phyloP scores from a whole-genome alignment of 345 rosid species.

The thale cress (Arabidopsis thaliana) region DNA sequence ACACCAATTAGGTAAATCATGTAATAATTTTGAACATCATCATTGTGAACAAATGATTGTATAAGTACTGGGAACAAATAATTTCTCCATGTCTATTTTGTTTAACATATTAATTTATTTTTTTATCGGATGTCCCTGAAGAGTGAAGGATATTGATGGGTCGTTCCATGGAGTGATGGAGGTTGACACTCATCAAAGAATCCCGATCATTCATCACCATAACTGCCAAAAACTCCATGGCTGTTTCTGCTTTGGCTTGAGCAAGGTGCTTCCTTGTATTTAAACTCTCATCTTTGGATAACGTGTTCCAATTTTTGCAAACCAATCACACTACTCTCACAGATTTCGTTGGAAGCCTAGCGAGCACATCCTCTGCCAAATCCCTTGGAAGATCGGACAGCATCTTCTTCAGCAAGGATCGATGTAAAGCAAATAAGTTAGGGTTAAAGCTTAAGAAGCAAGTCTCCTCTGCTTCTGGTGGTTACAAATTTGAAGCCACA shows the following conservation, averaged over 20 bases:
- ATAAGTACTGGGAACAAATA: background rate
- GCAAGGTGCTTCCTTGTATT: background rate
- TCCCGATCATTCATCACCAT: background rate
- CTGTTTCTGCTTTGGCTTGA: background rate
- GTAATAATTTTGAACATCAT: background rate
- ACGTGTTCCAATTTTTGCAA: background rate
- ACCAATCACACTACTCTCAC: background rate
- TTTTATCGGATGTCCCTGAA: no score
- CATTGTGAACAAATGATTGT: slow-evolving; percentile 21
- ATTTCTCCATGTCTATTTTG: background rate
- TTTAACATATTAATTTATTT: background rate
- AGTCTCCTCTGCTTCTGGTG: no score
- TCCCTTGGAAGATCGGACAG: slow-evolving; percentile 2
- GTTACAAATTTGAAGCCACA: no score
- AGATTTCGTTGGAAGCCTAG: background rate
- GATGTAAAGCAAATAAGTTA: background rate
- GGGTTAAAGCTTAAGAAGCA: background rate
- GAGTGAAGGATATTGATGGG: background rate
- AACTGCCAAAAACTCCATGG: background rate
- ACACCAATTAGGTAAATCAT: slow-evolving; percentile 2
- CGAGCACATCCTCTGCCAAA: background rate
- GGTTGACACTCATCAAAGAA: background rate
- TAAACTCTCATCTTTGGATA: background rate
- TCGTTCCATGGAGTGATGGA: background rate
- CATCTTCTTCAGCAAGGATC: slow-evolving; percentile 1